A percentile compares a stretch with the other conserved stretches of the same genome.
phyloP scores from a whole-genome alignment of 768 basidiomycete genomes.

The Tulasnella sp. region DNA sequence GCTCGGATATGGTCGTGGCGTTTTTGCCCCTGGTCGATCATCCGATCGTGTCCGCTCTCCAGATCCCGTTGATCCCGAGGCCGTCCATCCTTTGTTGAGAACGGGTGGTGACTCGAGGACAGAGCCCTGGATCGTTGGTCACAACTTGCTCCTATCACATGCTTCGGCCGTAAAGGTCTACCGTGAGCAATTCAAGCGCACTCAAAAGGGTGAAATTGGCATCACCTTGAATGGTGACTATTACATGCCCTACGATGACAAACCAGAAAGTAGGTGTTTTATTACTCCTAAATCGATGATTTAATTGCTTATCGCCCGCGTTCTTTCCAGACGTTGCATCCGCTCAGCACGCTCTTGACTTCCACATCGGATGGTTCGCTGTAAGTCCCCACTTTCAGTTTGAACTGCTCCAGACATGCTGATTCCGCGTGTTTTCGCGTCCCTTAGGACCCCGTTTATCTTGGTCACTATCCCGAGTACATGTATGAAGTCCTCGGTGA shows the following conservation, averaged over 20 bases:
- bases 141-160: slow-evolving; percentile 55
- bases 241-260: slow-evolving; percentile 59
- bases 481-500: slow-evolving; percentile 44
- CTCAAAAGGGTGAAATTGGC: slow-evolving; percentile 56
- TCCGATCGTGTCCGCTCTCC: slow-evolving; percentile 47
- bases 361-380: slow-evolving; percentile 42
- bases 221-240: slow-evolving; percentile 70
- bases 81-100: slow-evolving; percentile 10
- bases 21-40: slow-evolving; percentile 58
- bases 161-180: slow-evolving; percentile 54
- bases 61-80: slow-evolving; percentile 22
- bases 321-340: slow-evolving; percentile 44
- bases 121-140: slow-evolving; percentile 42
- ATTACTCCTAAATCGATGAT: neutral
- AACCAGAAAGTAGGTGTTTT: slow-evolving; percentile 44
- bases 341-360: slow-evolving; percentile 58
- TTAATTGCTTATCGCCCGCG: neutral
- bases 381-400: neutral
- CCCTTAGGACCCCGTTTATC: slow-evolving; percentile 61
- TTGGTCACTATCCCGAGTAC: slow-evolving; percentile 49
- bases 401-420: slow-evolving; percentile 21
- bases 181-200: slow-evolving; percentile 48
- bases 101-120: slow-evolving; percentile 17
- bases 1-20: slow-evolving; percentile 55
- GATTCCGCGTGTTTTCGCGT: too few species aligned